These are phyloP conservation scores for Monosporascus sp. DNA, from an alignment of 2,329 filamentous ascomycete species.

Conservation along the genomic window DNA sequence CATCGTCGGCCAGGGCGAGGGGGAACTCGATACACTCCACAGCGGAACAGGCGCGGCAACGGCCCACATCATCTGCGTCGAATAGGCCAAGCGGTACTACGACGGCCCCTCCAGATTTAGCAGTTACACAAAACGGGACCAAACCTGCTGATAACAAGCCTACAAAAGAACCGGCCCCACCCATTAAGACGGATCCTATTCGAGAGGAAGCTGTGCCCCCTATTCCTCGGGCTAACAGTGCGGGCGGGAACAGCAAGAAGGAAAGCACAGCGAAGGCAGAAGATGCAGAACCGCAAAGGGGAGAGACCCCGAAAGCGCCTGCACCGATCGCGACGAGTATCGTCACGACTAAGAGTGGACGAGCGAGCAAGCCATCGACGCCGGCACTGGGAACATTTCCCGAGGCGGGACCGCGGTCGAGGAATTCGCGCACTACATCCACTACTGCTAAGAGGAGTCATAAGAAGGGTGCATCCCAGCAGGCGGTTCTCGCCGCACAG, in stretches of 20 bases:
- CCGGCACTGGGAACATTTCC: conserved; percentile 56
- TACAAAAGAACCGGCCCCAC: conserved; percentile 39
- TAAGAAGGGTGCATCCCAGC: conserved; percentile 48
- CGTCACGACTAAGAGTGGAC: conserved; percentile 56
- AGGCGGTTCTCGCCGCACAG: conserved; percentile 22
- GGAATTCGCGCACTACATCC: conserved; percentile 43
- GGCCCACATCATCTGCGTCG: conserved; percentile 55
- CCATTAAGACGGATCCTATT: conserved; percentile 30
- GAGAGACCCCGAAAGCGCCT: conserved; percentile 32
- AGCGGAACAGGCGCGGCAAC: conserved; percentile 47
- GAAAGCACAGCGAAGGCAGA: conserved; percentile 39
- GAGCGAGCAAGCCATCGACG: conserved; percentile 62
- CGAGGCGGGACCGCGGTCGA: conserved; percentile 45
- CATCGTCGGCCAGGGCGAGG: conserved; percentile 64
- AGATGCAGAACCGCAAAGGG: conserved; percentile 38
- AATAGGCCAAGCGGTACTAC: conserved; percentile 53
- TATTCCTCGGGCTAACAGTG: conserved; percentile 18
- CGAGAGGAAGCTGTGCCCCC: conserved; percentile 27
- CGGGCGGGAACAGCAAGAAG: conserved; percentile 33
- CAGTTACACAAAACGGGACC: conserved; percentile 21
- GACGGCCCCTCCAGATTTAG: conserved; percentile 31
- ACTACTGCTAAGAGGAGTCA: conserved; percentile 47
- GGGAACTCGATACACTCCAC: conserved; percentile 66
- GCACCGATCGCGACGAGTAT: conserved; percentile 31
- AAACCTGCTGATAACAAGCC: conserved; percentile 43